Conservation (phyloP, 345 rosid genomes). For the Citrus sinensis region DVS_A1.0 CM039169.1:1118001-1118500, state of each 20-base stretch:
- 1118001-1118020: constrained; percentile 13
- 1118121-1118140: background rate
- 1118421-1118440: too few species aligned
- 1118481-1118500: too few species aligned
- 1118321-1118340: too few species aligned
- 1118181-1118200: background rate
- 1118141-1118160: background rate
- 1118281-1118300: background rate
- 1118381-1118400: too few species aligned
- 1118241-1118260: background rate
- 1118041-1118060: too few species aligned
- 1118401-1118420: too few species aligned
- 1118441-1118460: too few species aligned
- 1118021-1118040: background rate
- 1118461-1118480: too few species aligned
- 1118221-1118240: background rate
- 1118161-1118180: background rate
- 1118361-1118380: too few species aligned
- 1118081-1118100: constrained; percentile 40
- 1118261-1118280: background rate
- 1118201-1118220: background rate
- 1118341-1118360: too few species aligned
- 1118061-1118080: background rate
- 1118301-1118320: background rate
- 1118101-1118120: constrained; percentile 26